Base-by-base conservation (phyloP, 352 stramenopile species). In the Phytophthora cactorum region DNA sequence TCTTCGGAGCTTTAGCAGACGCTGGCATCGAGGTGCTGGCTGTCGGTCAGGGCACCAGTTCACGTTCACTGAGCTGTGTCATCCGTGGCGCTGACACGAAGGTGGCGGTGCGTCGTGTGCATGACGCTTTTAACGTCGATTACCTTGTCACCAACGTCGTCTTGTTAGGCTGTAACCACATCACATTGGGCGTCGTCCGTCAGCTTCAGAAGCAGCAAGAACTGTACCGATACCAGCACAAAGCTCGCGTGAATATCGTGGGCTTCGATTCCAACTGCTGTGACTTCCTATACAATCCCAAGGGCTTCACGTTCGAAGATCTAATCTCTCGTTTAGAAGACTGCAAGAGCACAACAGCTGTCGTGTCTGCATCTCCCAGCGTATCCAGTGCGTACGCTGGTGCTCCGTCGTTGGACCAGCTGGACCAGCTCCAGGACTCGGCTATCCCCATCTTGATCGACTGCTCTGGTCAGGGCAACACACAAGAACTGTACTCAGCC, bases 61-160 rank as follows among this genome's bases (percentile, higher is more conserved):
- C 84, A n/a, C 84, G 86, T 0, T 92, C 84, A 34, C 52, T 94
- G 17, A 92, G 82, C 34, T 94, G 86, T 66, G 79, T 94, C 29
- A 91, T 94, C 53, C 75, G 75, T 52, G 84, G 84, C 4, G 53
- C 52, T 0, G 82, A 92, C 41, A 94, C 86, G 0, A 94, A 94
- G 59, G 63, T 94, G 36, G 84, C 84, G 25, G 86, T 94, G 44
- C 81, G 86, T 17, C 84, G 84, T 39, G 82, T 94, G 4, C 86
- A 94, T 31, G 86, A 94, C 52, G 84, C 86, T 7, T 94, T 94
- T 57, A 94, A 94, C 63, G 82, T 90, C 31, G 85, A 91, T 29
- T 81, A 89, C 54, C 54, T 91, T 17, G 80, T 88, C n/a, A 86
- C 78, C 25, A 94, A 88, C 64, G 25, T 94, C 25, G 81, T 90